Base-by-base conservation (phyloP, 345 rosid species). In the Euphorbia tirucalli region DNA sequence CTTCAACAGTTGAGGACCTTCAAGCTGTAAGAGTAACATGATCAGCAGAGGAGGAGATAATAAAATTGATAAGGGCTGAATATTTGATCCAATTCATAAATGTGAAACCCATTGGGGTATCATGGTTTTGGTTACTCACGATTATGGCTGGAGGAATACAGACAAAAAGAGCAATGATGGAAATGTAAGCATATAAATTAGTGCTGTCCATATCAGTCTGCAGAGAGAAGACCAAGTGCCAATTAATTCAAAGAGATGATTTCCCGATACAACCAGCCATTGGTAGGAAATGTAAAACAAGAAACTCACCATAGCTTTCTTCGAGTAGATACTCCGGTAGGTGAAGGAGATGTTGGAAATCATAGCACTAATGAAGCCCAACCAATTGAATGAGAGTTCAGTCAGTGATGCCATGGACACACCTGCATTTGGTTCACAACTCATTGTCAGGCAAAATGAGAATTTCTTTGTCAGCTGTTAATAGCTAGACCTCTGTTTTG, bases 181-280 rank as follows among this genome's bases (percentile, higher is more conserved):
- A 92, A 76, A 94, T 94, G 85, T 95, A 95, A 67, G 99, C 97
- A 66, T 92, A 95, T 30, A 92, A 11, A 73, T 95, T 92, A 39
- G 97, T 95, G 77, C 97, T 95, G 87, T 95, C 99, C 97, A 95
- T 95, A 71, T 87, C 97, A 71, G 99, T 95, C 97, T 92, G 90
- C 85, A 81, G 25, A 72, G 59, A 54, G 28, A 39, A 1, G 46
- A 48, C 27, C 56, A 56, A 7, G 1, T 3, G 30, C n/a, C 21
- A 73, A 25, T 54, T 18, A 58, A 22, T 28, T 48, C 16, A 39
- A 24, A 6, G 13, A 55, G 44, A 31, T 27, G 4, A 65, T 25
- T 61, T 52, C 16, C 41, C 1, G 22, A 66, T 63, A 31, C 5
- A 59, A 11, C n/a, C 14, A 55, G 66, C 32, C 44, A 43, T 3